Conservation (phyloP, 176 grass and related monocot species). For the Eleusine coracana region DNA sequence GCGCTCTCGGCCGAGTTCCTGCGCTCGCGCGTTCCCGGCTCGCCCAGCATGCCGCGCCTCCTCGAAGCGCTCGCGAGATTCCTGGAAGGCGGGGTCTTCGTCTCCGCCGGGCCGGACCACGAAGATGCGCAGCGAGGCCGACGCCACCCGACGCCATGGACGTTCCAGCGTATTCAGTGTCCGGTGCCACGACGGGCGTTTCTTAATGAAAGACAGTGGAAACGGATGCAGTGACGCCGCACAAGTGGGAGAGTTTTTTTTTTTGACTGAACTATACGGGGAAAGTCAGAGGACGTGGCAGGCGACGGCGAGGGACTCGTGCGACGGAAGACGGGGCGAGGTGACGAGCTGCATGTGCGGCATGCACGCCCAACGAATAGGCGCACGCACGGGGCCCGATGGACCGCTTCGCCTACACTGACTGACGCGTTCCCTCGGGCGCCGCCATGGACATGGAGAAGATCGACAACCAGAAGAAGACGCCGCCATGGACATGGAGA, state of each 20-base stretch:
- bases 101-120: too few relatives aligned
- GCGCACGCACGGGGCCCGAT: neutral
- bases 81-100: too few relatives aligned
- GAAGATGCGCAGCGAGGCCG: too few relatives aligned
- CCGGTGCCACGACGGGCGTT: too few relatives aligned
- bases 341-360: constrained; percentile 54
- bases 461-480: neutral
- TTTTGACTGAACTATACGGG: neutral
- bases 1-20: too few relatives aligned
- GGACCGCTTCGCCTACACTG: neutral
- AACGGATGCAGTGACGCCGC: too few relatives aligned
- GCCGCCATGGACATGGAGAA: constrained; percentile 8
- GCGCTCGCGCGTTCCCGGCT: too few relatives aligned
- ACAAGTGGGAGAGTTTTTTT: neutral
- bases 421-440: neutral
- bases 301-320: constrained; percentile 38
- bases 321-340: constrained; percentile 13
- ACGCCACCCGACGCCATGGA: too few relatives aligned
- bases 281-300: constrained; percentile 15
- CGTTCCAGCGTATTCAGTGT: too few relatives aligned
- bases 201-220: too few relatives aligned
- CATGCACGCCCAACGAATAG: constrained; percentile 29
- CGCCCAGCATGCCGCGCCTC: too few relatives aligned
- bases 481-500: constrained; percentile 22
- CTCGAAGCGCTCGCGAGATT: too few relatives aligned